Evolutionary conservation across 805 yeast genomes (phyloP).

Genomic region (Nakazawaea laoshanensis): DNA sequence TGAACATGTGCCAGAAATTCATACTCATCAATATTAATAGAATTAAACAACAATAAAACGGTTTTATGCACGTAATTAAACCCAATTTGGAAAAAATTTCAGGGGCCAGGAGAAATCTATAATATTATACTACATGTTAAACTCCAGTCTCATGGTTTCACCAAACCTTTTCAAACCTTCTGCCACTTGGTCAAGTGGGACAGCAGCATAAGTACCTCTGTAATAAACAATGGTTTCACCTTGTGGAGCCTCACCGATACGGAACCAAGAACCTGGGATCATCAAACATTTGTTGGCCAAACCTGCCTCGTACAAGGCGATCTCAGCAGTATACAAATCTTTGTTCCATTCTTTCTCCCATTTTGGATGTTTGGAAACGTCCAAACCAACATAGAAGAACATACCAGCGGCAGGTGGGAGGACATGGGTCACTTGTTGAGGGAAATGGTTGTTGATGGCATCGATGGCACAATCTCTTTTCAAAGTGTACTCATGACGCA

Average conservation of each 20-base stretch:
- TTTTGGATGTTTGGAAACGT: conserved; percentile 75
- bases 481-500: conserved; percentile 74
- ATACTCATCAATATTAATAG: conserved; percentile 45
- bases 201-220: conserved; percentile 88
- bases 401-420: conserved; percentile 76
- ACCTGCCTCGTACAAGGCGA: conserved; percentile 51
- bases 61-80: too few species aligned
- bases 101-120: background rate
- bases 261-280: conserved; percentile 83
- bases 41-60: too few species aligned
- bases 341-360: conserved; percentile 44
- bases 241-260: conserved; percentile 27
- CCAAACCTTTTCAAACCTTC: conserved; percentile 64
- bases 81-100: too few species aligned
- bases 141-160: conserved; percentile 52
- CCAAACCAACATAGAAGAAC: conserved; percentile 72
- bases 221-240: conserved; percentile 50
- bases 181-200: conserved; percentile 54
- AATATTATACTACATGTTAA: conserved; percentile 19
- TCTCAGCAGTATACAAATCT: conserved; percentile 61
- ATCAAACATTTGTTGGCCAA: conserved; percentile 55
- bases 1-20: conserved; percentile 63
- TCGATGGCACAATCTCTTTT: conserved; percentile 86
- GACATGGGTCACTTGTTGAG: conserved; percentile 30
- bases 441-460: conserved; percentile 54